phyloP scores from a whole-genome alignment of 2,329 filamentous ascomycete species.

The Diaporthe sp. region DNA sequence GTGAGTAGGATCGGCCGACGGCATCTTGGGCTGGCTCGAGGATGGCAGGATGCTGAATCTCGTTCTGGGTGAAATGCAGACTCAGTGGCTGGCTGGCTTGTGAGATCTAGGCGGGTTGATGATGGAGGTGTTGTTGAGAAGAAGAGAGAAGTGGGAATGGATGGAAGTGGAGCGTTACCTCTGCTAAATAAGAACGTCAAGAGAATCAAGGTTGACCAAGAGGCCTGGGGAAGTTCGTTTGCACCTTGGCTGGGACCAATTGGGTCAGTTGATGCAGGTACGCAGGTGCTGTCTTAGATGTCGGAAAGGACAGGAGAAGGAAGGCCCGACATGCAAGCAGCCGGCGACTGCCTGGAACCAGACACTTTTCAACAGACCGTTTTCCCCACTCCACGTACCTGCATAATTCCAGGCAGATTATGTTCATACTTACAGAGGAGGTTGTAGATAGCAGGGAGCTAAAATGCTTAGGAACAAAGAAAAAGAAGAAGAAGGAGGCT shows the following conservation, averaged over 20 bases:
- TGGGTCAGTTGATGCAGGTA: neutral
- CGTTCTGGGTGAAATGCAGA: neutral
- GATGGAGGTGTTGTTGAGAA: neutral
- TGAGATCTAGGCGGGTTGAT: neutral
- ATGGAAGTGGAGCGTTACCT: neutral
- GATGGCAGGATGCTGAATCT: neutral
- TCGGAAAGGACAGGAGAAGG: neutral
- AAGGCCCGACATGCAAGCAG: constrained; percentile 1
- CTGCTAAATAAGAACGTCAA: neutral
- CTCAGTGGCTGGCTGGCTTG: neutral
- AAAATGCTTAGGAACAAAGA: rapidly evolving
- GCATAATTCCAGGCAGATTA: neutral
- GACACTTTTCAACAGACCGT: neutral
- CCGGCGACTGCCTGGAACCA: neutral
- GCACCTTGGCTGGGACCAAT: neutral
- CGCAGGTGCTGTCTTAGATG: neutral
- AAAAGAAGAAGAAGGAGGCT: too few species aligned
- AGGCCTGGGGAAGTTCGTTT: neutral
- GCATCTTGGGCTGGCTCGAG: neutral
- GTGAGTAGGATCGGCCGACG: neutral
- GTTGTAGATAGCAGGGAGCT: neutral
- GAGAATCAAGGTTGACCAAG: neutral
- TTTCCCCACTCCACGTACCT: neutral
- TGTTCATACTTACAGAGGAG: too few species aligned
- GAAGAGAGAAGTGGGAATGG: neutral